Evolutionary conservation across 371 early-diverging fungal genomes (phyloP), one percentile per base, ranked within the genome.

Genomic region (Haplosporangium sp.): DNA sequence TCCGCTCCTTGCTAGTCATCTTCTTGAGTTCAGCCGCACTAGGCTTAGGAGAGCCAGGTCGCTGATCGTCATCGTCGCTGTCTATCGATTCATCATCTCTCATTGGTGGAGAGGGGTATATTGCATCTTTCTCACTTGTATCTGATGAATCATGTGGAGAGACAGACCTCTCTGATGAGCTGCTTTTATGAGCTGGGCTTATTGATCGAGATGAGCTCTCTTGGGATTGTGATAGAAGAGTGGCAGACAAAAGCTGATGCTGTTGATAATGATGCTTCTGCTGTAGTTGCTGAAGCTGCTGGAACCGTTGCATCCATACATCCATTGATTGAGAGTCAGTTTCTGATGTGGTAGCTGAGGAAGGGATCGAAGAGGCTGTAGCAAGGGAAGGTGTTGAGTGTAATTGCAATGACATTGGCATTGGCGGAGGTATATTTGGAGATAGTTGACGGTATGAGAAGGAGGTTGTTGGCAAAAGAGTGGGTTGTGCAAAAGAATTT

Each of bases 1-100:
- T 87, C 27, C 95, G 89, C 76, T 96, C 95, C 82, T 94, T 95
- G 13, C 94, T 87, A 1, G 92, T 86, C 81, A 94, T 79, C 62
- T 88, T 89, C 69, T 89, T 89, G n/a, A 88, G 61, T 13, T 70
- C 63, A 19, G 63, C 58, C 6, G 62, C 60, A 35, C 52, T 70
- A 0, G 76, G 71, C n/a, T 65, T 70, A 1, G 35, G 45, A 48
- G 63, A 42, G 19, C 65, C 65, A 8, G 56, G 10, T 2, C 37
- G 62, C 2, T 63, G 17, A 1, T 37, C 42, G 2, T 76, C 71
- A n/a, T 71, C 71, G 37, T 76, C 76, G 48, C 76, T 76, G 17
- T 76, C 76, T 57, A 76, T 52, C 4, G 52, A 38, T 19, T 40
- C 47, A 60, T 76, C 71, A 40, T 76, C 76, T 27, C 60, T 62